Base-by-base conservation (phyloP, 768 basidiomycete genomes). In the Phylloporus sp. region DNA sequence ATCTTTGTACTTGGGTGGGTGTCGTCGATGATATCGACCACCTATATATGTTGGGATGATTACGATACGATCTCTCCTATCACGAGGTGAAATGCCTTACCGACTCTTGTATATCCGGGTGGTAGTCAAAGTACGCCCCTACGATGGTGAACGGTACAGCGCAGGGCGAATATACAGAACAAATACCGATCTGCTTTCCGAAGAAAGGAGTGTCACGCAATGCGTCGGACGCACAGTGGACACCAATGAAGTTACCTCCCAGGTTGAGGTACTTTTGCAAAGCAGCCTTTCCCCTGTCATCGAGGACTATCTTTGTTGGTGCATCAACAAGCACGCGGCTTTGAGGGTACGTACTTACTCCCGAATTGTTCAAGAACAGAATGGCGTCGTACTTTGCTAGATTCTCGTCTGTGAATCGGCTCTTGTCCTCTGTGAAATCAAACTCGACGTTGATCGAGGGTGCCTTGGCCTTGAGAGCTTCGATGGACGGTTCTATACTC, bases 41-140 rank as follows among this genome's bases (percentile, higher is more conserved):
- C 84, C 81, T 82, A 52, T n/a, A n/a, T n/a, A n/a, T n/a, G n/a
- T 28, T 38, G 23, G 15, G 18, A 46, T 11, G 26, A 36, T 49
- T 24, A 46, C 15, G 36, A 42, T 5, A n/a, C 33, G 35, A 15
- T 15, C 15, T 17, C 48, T 3, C 15, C 11, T 26, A 29, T 34
- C 14, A 29, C 32, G 33, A n/a, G 5, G 24, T 8, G 29, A 27
- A 38, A 17, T 38, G 49, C 27, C 78, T 52, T 46, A 86, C 85
- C 38, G 84, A 84, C 40, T 76, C 71, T 62, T 84, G 82, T 11
- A 88, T 61, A 0, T 64, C 69, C 0, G 85, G 77, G 54, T 89
- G 86, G 61, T 84, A 83, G 56, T 86, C 81, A 53, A 89, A 90
- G 35, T 73, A 74, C 9, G 87, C 79, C 14, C 81, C 79, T 81